Conservation (phyloP, 441 rosid species). For the Mallotus repandus region DNA sequence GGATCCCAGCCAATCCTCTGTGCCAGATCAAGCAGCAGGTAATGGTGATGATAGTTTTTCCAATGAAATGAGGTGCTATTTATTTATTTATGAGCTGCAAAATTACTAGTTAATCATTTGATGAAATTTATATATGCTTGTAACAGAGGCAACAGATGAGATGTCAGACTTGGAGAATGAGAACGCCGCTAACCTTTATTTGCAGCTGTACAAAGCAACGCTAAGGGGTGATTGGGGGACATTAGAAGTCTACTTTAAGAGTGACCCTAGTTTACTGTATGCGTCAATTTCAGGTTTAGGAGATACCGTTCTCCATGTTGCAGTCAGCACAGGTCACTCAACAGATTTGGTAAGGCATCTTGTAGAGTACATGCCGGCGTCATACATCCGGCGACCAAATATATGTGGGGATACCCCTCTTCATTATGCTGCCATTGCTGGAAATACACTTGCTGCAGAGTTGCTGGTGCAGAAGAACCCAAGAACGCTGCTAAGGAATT, state of each 20-base stretch:
- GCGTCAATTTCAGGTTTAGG: background rate
- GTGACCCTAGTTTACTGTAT: background rate
- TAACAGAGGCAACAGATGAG: no score
- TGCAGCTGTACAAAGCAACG: constrained; percentile 30
- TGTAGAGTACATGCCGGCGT: background rate
- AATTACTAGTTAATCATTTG: no score
- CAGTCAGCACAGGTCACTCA: background rate
- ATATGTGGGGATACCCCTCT: background rate
- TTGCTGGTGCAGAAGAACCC: background rate
- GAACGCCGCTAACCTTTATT: background rate
- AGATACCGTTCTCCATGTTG: background rate
- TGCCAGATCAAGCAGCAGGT: no score
- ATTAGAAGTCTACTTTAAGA: background rate
- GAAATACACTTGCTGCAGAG: background rate
- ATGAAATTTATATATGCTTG: no score
- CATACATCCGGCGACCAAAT: background rate
- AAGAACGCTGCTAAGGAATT: background rate
- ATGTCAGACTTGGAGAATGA: background rate
- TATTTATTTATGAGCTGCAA: no score
- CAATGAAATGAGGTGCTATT: no score
- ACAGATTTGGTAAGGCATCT: background rate
- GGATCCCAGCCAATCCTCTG: no score
- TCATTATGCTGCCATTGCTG: constrained; percentile 13
- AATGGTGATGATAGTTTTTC: no score
- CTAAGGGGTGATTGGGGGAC: constrained; percentile 29